Conservation (phyloP, 1,139 yeast genomes). For the Suhomyces yuchorum region DNA sequence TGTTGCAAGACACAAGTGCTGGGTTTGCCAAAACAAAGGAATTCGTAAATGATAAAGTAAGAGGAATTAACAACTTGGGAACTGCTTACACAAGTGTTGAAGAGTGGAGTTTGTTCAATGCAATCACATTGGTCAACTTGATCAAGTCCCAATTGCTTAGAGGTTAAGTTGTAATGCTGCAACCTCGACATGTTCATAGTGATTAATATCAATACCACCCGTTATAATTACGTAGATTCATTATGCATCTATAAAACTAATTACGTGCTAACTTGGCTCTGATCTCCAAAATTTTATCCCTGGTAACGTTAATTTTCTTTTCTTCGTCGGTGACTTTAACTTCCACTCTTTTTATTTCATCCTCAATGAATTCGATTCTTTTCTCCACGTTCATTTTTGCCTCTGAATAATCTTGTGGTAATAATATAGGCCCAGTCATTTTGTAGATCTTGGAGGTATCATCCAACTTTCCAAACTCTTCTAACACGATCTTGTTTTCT, state of each 20-base stretch:
- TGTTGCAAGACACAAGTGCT: constrained; percentile 73
- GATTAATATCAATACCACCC: background rate
- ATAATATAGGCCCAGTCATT: constrained; percentile 85
- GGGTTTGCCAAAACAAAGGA: constrained; percentile 58
- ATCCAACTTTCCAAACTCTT: constrained; percentile 67
- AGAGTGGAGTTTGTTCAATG: constrained; percentile 77
- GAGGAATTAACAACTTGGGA: constrained; percentile 57
- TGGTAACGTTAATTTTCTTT: constrained; percentile 47
- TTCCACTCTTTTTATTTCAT: constrained; percentile 74
- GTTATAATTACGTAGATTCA: background rate
- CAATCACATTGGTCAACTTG: constrained; percentile 65
- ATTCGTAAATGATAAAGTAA: constrained; percentile 64
- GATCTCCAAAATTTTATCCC: constrained; percentile 50
- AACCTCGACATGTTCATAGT: background rate
- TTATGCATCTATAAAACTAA: background rate
- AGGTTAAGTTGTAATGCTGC: constrained; percentile 40
- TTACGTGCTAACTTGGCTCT: constrained; percentile 30
- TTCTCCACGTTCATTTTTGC: constrained; percentile 82
- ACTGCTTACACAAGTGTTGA: constrained; percentile 61
- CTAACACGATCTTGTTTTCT: constrained; percentile 88
- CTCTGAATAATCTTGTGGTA: constrained; percentile 84
- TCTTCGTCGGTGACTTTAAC: constrained; percentile 56
- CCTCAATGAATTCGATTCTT: constrained; percentile 81
- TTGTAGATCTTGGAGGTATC: constrained; percentile 75
- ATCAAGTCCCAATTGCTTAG: constrained; percentile 68